Evolutionary conservation across 2,329 filamentous ascomycete genomes (phyloP), one percentile per base, ranked within the genome.

Genomic region (Calonectria pteridis): DNA sequence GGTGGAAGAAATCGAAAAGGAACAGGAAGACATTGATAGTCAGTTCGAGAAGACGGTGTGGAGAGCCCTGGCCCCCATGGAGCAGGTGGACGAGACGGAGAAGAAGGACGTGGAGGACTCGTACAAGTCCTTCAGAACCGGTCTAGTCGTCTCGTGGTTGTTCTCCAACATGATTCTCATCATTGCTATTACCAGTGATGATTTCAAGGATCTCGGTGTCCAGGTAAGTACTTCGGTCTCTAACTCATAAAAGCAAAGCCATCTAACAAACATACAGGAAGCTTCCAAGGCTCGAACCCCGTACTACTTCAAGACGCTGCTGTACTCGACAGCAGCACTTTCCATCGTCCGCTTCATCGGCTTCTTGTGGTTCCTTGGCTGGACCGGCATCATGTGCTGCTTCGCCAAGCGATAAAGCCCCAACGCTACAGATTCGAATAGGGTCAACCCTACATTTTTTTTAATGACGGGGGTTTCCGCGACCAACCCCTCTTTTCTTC

Each of bases 321-420:
- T 79, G 1, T 79, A 79, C 67, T 53, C 77, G 50, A 79, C 77
- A 53, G 77, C 76, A 68, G 76, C 76, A 28, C 76, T 79, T 35
- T 78, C 77, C 13, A 67, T 79, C 37, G 58, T 79, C 26, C 77
- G 77, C n/a, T 79, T 79, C 53, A 67, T 73, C 11, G 77, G 77
- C 28, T 79, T 79, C 72, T 73, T 79, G 37, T 79, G 77, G 77
- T 79, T 76, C 71, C 73, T 79, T 35, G 77, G 77, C 43, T 72
- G 72, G 68, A 79, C 77, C 31, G 65, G 77, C n/a, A 79, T 79
- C 33, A 79, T 79, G 77, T 79, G 77, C 53, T 79, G 77, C 65
- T 73, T 79, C 68, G 72, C 76, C 10, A 77, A 62, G 43, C 67
- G 67, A 37, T 69, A 63, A 69, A 35, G 20, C 16, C 26, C 31